Base-by-base conservation (phyloP, 345 rosid species). In the Xanthoceras sorbifolium region DNA sequence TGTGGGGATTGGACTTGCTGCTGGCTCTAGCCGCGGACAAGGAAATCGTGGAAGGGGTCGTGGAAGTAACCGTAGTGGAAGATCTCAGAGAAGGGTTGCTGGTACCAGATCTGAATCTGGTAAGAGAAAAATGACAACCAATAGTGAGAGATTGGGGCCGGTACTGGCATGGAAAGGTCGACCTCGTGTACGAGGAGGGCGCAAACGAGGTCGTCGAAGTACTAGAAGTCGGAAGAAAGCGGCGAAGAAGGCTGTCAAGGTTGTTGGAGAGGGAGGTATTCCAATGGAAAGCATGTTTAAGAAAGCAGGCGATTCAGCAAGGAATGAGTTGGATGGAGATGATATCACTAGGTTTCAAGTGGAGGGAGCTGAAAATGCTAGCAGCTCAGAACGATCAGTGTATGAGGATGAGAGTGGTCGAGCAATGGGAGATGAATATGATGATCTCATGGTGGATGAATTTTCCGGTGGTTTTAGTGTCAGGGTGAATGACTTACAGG, bases 381-480 rank as follows among this genome's bases (percentile, higher is more conserved):
- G 94, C 77, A 86, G 90, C 46, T 90, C 93, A 0, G 94, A 87
- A 25, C 86, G 89, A 75, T 89, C 90, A 1, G 94, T 88, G 59
- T 87, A 78, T 12, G 85, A 82, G 11, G 89, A 87, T 60, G 90
- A 82, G 61, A 83, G 83, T 69, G 88, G 83, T 40, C 89, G 75
- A 48, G 85, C 77, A 14, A 32, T 79, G 5, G 89, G 81, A 17
- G 83, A 81, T 62, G 90, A 84, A 69, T 83, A 78, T 59, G 85
- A 83, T 38, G 75, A 79, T 72, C 32, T 84, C 3, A 76, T 80
- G 71, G 71, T 68, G 17, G 88, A 88, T 50, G 85, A 83, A 70
- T 90, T 86, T 67, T 64, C 79, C 0, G 80, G 65, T 42, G 81
- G 84, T 76, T 83, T 81, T 69, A 64, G 44, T 20, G 82, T 79